These are phyloP conservation scores for Dothistroma pini DNA, from an alignment of 2,329 filamentous ascomycete species.

Conservation along the genomic window DNA sequence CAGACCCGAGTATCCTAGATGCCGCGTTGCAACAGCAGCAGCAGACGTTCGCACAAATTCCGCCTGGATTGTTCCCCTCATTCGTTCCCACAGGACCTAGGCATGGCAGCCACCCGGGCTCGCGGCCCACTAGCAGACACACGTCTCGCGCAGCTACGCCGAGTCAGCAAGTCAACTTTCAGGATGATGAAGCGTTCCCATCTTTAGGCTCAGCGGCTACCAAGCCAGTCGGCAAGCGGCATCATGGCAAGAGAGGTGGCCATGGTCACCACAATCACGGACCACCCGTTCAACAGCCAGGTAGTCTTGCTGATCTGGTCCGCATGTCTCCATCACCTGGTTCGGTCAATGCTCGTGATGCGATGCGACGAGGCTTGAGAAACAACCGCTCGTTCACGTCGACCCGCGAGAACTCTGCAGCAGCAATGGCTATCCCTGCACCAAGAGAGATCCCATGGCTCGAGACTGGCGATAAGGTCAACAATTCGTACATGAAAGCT, in stretches of 20 bases:
- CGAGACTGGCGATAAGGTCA: constrained; percentile 85
- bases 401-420: constrained; percentile 68
- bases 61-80: constrained; percentile 63
- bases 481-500: constrained; percentile 92
- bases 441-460: constrained; percentile 96
- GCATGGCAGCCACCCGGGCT: constrained; percentile 61
- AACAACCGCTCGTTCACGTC: constrained; percentile 64
- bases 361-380: constrained; percentile 52
- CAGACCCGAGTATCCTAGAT: constrained; percentile 42
- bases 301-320: constrained; percentile 87
- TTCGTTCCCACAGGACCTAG: constrained; percentile 51
- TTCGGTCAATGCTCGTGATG: constrained; percentile 44
- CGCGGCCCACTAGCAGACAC: constrained; percentile 79
- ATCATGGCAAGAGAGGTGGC: constrained; percentile 85
- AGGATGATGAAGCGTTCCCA: constrained; percentile 95
- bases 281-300: constrained; percentile 69
- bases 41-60: constrained; percentile 46
- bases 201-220: constrained; percentile 71
- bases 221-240: constrained; percentile 75
- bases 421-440: constrained; percentile 77
- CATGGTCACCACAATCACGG: constrained; percentile 62
- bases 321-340: constrained; percentile 90
- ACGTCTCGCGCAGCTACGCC: constrained; percentile 62
- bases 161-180: constrained; percentile 63
- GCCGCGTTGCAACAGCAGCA: constrained; percentile 38